These are phyloP conservation scores for Coemansia sp. DNA, from an alignment of 192 early-diverging fungal species.

Conservation along the genomic window DNA sequence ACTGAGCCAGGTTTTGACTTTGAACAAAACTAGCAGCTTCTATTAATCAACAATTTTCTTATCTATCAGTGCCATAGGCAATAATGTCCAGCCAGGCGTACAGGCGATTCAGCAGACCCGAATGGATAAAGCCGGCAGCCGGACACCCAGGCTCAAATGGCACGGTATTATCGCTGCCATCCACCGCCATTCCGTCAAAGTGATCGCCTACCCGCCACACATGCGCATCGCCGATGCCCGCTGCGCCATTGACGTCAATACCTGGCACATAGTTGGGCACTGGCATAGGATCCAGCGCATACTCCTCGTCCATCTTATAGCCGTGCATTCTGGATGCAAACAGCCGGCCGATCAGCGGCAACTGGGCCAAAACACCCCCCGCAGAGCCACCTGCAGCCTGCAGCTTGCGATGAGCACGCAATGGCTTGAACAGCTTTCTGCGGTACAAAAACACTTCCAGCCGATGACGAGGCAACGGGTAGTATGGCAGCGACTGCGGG, in stretches of 20 bases:
- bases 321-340: background rate
- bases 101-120: constrained; percentile 61
- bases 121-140: constrained; percentile 59
- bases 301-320: constrained; percentile 13
- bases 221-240: constrained; percentile 11
- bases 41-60: background rate
- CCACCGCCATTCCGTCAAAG: background rate
- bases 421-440: constrained; percentile 46
- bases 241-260: background rate
- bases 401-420: background rate
- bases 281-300: constrained; percentile 31
- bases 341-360: constrained; percentile 4
- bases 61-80: constrained; percentile 16
- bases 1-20: no score
- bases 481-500: constrained; percentile 58
- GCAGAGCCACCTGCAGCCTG: background rate
- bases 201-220: constrained; percentile 28
- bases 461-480: constrained; percentile 54
- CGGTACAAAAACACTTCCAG: constrained; percentile 59
- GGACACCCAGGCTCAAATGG: constrained; percentile 17
- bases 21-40: no score
- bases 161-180: background rate
- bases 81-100: constrained; percentile 59
- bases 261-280: constrained; percentile 27
- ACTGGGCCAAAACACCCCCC: background rate